Conservation (phyloP, 2,329 filamentous ascomycete species). For the Pseudocercospora eumusae region DNA sequence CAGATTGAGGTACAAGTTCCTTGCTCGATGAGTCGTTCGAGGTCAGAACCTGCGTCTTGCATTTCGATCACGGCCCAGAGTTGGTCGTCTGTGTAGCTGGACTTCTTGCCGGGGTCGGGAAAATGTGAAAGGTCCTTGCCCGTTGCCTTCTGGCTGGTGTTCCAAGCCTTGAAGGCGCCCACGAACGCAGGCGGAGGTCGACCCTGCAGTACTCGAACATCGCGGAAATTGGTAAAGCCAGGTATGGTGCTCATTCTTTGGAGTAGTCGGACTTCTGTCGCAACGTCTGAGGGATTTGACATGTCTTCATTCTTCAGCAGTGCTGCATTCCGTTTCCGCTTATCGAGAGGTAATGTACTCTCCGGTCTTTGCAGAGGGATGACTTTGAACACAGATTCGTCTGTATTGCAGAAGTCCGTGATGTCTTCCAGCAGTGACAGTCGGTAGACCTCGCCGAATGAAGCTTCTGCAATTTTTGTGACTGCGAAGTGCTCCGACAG, state of each 20-base stretch:
- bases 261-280: constrained; percentile 54
- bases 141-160: constrained; percentile 45
- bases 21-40: constrained; percentile 46
- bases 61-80: constrained; percentile 67
- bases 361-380: constrained; percentile 43
- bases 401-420: constrained; percentile 34
- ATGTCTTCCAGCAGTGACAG: constrained; percentile 45
- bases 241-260: constrained; percentile 61
- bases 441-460: constrained; percentile 67
- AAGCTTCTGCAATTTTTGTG: constrained; percentile 65
- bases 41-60: constrained; percentile 63
- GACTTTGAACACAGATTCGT: constrained; percentile 54
- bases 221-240: constrained; percentile 64
- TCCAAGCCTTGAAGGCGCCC: constrained; percentile 50
- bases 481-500: constrained; percentile 52
- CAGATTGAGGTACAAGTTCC: constrained; percentile 44
- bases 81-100: constrained; percentile 57
- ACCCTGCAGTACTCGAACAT: constrained; percentile 60
- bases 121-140: constrained; percentile 50
- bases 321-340: constrained; percentile 53
- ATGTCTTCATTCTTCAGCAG: constrained; percentile 47
- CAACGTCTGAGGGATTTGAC: constrained; percentile 48
- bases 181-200: constrained; percentile 55
- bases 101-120: constrained; percentile 57
- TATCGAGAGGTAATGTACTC: constrained; percentile 47